These are phyloP conservation scores for Wickerhamiella azymoides DNA, from an alignment of 805 yeast species.

Conservation along the genomic window DNA sequence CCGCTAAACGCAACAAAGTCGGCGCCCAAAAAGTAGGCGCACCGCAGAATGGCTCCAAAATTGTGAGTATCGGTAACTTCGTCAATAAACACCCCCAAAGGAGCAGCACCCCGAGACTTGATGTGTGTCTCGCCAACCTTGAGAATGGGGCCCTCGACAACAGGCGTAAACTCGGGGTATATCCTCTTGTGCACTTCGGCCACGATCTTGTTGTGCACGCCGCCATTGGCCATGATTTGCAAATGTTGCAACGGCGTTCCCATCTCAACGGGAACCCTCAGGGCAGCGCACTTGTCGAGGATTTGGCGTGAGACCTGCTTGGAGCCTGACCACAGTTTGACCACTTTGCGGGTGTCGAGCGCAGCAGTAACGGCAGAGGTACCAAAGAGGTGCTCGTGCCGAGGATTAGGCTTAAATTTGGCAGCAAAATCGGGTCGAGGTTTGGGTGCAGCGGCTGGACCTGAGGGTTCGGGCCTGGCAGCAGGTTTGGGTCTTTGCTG, in stretches of 20 bases:
- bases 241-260: constrained; percentile 37
- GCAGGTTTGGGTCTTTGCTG: constrained; percentile 22
- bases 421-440: constrained; percentile 13
- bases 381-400: constrained; percentile 62
- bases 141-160: constrained; percentile 12
- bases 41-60: constrained; percentile 67
- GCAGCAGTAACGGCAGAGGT: constrained; percentile 65
- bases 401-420: constrained; percentile 23
- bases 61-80: constrained; percentile 79
- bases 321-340: constrained; percentile 37
- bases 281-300: constrained; percentile 32
- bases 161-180: constrained; percentile 21
- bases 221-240: constrained; percentile 47
- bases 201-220: constrained; percentile 71
- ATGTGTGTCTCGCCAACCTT: constrained; percentile 13
- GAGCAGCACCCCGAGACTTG: constrained; percentile 24
- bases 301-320: constrained; percentile 30
- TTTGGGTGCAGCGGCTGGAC: neutral
- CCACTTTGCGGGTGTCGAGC: constrained; percentile 40
- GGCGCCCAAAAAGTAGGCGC: constrained; percentile 70
- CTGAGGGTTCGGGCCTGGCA: no score
- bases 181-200: constrained; percentile 47
- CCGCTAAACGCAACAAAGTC: constrained; percentile 63
- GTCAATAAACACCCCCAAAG: constrained; percentile 64
- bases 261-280: constrained; percentile 28